Evolutionary conservation across 345 rosid genomes (phyloP).

Genomic region (Acer yangbiense): DNA sequence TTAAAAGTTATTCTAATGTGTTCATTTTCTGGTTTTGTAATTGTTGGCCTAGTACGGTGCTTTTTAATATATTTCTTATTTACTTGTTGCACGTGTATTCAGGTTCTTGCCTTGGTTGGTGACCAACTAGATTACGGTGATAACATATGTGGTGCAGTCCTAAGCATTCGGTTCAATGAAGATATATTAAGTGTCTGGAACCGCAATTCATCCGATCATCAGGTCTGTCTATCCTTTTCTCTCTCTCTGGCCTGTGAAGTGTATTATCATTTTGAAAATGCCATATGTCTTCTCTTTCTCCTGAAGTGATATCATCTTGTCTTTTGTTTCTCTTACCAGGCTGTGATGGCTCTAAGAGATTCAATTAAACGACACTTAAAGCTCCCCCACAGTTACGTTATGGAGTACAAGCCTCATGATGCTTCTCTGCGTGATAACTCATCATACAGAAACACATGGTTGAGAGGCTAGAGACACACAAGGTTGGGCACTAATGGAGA

Average conservation of each 20-base stretch:
- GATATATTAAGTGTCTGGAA: slow-evolving; percentile 94
- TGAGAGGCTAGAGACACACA: slow-evolving; percentile 65
- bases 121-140: slow-evolving; percentile 86
- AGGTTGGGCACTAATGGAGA: not conserved
- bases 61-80: not conserved
- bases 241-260: not conserved
- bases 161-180: slow-evolving; percentile 91
- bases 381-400: slow-evolving; percentile 84
- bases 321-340: slow-evolving; percentile 41
- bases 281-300: not conserved
- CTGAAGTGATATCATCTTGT: not conserved
- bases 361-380: slow-evolving; percentile 86
- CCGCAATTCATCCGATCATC: slow-evolving; percentile 88
- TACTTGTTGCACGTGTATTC: slow-evolving; percentile 19
- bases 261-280: not conserved
- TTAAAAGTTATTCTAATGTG: not conserved
- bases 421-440: slow-evolving; percentile 93
- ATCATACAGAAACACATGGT: slow-evolving; percentile 92
- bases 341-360: slow-evolving; percentile 89
- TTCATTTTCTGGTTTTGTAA: not conserved
- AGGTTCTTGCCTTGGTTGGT: slow-evolving; percentile 94
- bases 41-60: not conserved
- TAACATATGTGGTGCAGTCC: slow-evolving; percentile 88
- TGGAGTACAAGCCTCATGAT: slow-evolving; percentile 98
- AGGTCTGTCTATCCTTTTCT: slow-evolving; percentile 43